Evolutionary conservation across 495 filamentous ascomycete species (phyloP).

Genomic region (Letharia lupina): DNA sequence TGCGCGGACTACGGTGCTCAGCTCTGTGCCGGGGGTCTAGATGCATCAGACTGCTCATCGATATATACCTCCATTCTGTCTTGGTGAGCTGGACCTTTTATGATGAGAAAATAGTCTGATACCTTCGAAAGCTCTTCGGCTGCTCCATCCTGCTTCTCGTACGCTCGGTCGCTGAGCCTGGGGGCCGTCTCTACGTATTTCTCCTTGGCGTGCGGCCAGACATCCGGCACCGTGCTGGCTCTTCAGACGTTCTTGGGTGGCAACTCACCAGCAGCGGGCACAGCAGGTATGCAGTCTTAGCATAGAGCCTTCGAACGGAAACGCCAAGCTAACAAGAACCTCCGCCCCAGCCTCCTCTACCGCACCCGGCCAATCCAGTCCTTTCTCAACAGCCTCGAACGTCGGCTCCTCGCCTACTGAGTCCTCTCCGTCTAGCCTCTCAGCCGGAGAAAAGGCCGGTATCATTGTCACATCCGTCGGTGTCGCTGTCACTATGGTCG

Average conservation of each 20-base stretch:
- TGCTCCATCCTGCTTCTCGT: conserved; percentile 5
- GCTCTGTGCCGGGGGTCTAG: not conserved
- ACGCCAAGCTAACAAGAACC: not conserved
- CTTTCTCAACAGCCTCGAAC: not conserved
- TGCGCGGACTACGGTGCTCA: conserved; percentile 5
- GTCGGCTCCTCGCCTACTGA: not conserved
- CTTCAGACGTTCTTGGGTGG: not conserved
- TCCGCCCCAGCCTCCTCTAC: not conserved
- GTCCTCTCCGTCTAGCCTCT: not conserved
- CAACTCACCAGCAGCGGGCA: not conserved
- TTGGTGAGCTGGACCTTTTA: not conserved
- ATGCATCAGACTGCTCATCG: not conserved
- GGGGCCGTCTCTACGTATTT: not conserved
- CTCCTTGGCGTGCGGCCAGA: conserved; percentile 6
- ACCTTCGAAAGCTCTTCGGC: not conserved
- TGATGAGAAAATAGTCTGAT: not conserved
- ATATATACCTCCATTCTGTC: conserved; percentile 11
- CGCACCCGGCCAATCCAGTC: not conserved
- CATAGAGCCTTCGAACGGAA: no score
- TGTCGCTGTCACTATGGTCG: not conserved
- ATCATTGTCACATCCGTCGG: not conserved
- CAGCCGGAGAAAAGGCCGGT: not conserved
- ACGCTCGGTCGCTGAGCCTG: conserved; percentile 1
- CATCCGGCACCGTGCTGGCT: not conserved
- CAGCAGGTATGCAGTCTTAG: not conserved